Conservation (phyloP, 129 eudicot genomes). For the Escallonia herrerae region DNA sequence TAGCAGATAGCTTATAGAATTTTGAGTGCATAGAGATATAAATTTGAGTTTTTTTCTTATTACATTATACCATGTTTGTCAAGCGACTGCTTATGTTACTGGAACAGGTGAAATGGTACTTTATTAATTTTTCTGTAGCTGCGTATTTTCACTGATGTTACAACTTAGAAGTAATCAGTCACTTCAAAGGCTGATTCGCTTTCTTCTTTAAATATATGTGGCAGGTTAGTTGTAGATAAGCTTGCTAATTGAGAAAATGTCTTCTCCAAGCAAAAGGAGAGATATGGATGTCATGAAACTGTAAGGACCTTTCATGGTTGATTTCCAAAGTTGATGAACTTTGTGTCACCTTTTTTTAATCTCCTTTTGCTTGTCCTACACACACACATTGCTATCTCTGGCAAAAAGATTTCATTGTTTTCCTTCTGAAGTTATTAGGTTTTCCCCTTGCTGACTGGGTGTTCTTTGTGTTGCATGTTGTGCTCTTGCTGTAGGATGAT, state of each 20-base stretch:
- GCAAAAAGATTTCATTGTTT: background rate
- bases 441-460: conserved; percentile 11
- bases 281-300: conserved; percentile 90
- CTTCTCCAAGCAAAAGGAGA: conserved; percentile 84
- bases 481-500: conserved; percentile 67
- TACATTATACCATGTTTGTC: too few species aligned
- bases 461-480: conserved; percentile 9
- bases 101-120: too few species aligned
- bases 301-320: conserved; percentile 36
- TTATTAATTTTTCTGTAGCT: too few species aligned
- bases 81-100: too few species aligned
- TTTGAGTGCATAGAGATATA: too few species aligned
- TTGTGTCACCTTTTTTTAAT: background rate
- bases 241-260: conserved; percentile 36
- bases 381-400: background rate
- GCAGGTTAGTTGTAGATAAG: conserved; percentile 18
- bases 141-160: too few species aligned
- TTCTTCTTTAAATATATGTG: conserved; percentile 9
- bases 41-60: too few species aligned
- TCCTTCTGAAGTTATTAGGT: background rate
- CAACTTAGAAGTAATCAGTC: too few species aligned
- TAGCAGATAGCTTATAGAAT: too few species aligned
- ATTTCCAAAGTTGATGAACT: background rate
- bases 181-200: background rate
- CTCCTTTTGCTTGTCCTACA: background rate